phyloP scores from a whole-genome alignment of 345 rosid genomes.

The Boechera stricta region DNA sequence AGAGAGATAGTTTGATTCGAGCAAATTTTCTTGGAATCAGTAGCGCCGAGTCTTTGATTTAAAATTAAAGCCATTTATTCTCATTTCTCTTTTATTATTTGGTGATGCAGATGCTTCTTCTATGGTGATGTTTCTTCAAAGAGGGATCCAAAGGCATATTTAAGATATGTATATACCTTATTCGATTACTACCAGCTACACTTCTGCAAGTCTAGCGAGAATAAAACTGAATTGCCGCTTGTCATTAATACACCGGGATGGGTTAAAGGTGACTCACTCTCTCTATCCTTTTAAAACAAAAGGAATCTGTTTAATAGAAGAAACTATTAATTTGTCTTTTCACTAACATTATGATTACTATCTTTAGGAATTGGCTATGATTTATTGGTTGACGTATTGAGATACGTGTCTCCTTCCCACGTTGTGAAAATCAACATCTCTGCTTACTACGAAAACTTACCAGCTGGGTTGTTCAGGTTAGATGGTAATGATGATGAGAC shows the following conservation, averaged over 20 bases:
- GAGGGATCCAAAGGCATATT: constrained; percentile 78
- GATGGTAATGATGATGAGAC: no score
- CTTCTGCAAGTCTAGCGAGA: constrained; percentile 52
- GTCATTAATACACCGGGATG: constrained; percentile 94
- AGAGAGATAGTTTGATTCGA: constrained; percentile 62
- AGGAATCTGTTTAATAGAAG: no score
- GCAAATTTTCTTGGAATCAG: neutral
- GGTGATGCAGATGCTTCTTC: constrained; percentile 67
- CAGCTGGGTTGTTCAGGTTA: no score
- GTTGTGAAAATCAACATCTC: no score
- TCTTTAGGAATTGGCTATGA: no score
- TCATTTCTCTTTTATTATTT: constrained; percentile 5
- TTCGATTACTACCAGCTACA: constrained; percentile 59
- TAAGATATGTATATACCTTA: constrained; percentile 61
- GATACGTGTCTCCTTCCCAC: no score
- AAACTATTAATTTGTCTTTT: no score
- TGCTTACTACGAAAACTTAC: no score
- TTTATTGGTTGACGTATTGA: no score
- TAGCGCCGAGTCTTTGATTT: neutral
- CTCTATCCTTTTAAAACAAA: no score
- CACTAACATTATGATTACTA: no score
- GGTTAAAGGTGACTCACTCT: constrained; percentile 20
- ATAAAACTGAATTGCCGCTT: constrained; percentile 64
- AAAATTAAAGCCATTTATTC: neutral
- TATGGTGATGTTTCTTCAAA: constrained; percentile 90